Conservation (phyloP, 1,284 basidiomycete species). For the Malassezia nana region DNA sequence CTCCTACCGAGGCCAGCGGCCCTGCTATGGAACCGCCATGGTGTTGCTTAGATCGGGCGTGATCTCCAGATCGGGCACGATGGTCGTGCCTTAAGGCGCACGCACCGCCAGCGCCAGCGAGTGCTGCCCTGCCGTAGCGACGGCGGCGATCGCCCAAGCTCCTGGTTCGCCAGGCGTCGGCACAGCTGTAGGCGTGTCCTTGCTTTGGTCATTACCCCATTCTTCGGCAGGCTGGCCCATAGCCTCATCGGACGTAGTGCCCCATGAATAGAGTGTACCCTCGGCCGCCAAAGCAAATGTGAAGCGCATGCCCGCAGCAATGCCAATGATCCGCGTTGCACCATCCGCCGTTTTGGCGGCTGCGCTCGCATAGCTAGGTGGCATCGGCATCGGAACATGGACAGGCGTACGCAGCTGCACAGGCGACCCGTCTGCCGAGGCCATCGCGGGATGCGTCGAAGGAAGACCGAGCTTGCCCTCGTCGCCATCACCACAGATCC, state of each 20-base stretch:
- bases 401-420: constrained; percentile 33
- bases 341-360: constrained; percentile 38
- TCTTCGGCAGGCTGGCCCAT: constrained; percentile 49
- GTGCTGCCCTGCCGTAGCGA: constrained; percentile 52
- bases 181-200: constrained; percentile 60
- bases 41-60: background rate
- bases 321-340: constrained; percentile 61
- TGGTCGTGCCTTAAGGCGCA: constrained; percentile 1
- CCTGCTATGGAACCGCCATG: too few species aligned
- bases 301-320: constrained; percentile 69
- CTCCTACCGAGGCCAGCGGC: too few species aligned
- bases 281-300: constrained; percentile 68
- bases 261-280: constrained; percentile 76
- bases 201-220: constrained; percentile 49
- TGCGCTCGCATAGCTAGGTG: constrained; percentile 46
- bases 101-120: constrained; percentile 48
- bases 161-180: constrained; percentile 51
- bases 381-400: constrained; percentile 43
- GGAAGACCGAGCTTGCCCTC: constrained; percentile 37
- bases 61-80: background rate
- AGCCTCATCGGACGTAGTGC: constrained; percentile 58
- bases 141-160: constrained; percentile 49
- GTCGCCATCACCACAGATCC: constrained; percentile 38
- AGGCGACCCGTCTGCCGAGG: constrained; percentile 18
- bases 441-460: constrained; percentile 21